Conservation (phyloP, 1,139 yeast genomes). For the Suhomyces bokatorum region DNA sequence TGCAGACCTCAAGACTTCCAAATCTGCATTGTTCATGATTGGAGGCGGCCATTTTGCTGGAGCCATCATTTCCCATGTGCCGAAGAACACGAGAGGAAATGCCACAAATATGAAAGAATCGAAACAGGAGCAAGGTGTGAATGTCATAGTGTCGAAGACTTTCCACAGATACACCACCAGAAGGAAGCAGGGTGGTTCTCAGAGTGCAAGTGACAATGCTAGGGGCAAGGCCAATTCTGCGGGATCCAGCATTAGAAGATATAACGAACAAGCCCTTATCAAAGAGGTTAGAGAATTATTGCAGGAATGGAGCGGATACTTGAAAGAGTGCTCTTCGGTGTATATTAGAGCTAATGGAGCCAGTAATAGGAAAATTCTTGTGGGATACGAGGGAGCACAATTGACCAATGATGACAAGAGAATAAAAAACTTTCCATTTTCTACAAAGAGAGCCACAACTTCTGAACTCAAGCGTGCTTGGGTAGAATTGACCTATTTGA, state of each 20-base stretch:
- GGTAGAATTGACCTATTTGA: conserved; percentile 69
- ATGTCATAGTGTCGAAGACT: conserved; percentile 73
- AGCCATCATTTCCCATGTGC: conserved; percentile 78
- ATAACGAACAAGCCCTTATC: conserved; percentile 81
- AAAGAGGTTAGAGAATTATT: conserved; percentile 74
- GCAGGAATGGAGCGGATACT: conserved; percentile 59
- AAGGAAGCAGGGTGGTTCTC: conserved; percentile 97
- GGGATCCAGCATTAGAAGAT: conserved; percentile 85
- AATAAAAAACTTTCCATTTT: conserved; percentile 74
- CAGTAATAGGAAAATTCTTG: conserved; percentile 60
- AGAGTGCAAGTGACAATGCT: conserved; percentile 87
- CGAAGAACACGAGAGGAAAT: conserved; percentile 55
- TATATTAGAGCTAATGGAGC: conserved; percentile 84
- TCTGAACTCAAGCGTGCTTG: conserved; percentile 82
- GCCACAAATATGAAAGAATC: conserved; percentile 44
- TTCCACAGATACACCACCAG: conserved; percentile 95
- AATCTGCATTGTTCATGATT: conserved; percentile 83
- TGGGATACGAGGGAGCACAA: conserved; percentile 64
- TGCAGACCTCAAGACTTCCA: conserved; percentile 22
- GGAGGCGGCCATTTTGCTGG: conserved; percentile 99
- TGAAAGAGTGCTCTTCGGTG: conserved; percentile 65
- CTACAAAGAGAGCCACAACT: conserved; percentile 86
- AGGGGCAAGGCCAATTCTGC: conserved; percentile 96
- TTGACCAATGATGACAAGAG: conserved; percentile 54
- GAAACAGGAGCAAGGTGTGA: conserved; percentile 59